Percentiles rank a stretch among this genome's conserved stretches.
Conservation (phyloP, 352 stramenopile genomes). For the Phytophthora pisi region DNA sequence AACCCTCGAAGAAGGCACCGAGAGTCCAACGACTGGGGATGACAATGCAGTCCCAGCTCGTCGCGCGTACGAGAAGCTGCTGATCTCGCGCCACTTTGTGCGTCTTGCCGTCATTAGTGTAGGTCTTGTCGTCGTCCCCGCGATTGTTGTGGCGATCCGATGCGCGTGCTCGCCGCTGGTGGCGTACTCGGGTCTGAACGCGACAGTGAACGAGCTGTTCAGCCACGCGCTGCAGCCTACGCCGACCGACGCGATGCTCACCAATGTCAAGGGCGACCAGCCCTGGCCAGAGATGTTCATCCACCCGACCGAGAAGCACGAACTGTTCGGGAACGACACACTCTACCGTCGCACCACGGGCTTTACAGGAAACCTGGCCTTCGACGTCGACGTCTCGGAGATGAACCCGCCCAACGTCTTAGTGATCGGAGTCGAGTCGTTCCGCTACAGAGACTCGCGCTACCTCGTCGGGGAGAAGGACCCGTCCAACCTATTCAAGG, state of each 20-base stretch:
- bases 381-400: conserved; percentile 40
- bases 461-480: conserved; percentile 53
- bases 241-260: conserved; percentile 7
- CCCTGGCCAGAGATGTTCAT: conserved; percentile 28
- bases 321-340: conserved; percentile 22
- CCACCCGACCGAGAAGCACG: conserved; percentile 21
- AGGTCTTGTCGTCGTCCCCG: conserved; percentile 9
- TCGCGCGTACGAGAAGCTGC: not conserved
- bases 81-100: not conserved
- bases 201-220: conserved; percentile 25
- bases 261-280: conserved; percentile 12
- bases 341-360: conserved; percentile 35
- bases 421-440: conserved; percentile 59
- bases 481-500: conserved; percentile 42
- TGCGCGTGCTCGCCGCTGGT: conserved; percentile 20
- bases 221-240: conserved; percentile 21
- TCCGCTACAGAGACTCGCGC: conserved; percentile 54
- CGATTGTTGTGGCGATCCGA: conserved; percentile 5
- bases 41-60: not conserved
- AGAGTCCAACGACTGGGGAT: conserved; percentile 9
- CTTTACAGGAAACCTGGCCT: too few species aligned
- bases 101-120: not conserved
- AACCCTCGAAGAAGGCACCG: conserved; percentile 7
- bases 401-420: conserved; percentile 52
- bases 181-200: conserved; percentile 24